Evolutionary conservation across 2,329 filamentous ascomycete species (phyloP).

Genomic region (Claviceps pazoutovae): DNA sequence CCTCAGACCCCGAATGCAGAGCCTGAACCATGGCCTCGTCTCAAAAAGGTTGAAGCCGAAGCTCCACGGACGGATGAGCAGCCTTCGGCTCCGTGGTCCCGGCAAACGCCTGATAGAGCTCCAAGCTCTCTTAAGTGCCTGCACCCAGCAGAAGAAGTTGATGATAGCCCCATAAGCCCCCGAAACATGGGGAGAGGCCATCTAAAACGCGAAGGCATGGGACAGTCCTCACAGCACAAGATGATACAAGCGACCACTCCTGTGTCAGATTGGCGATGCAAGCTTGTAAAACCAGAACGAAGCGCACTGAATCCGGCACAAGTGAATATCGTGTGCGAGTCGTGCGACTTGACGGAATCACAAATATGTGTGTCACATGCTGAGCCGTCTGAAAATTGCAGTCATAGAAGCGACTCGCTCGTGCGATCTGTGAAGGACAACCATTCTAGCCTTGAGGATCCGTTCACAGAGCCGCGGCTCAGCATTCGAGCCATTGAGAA

Average conservation of each 20-base stretch:
- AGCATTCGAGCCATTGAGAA: slow-evolving; percentile 16
- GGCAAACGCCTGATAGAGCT: slow-evolving; percentile 3
- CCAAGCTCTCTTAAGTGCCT: background rate
- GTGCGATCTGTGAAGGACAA: background rate
- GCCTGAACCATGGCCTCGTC: slow-evolving; percentile 8
- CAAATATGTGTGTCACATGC: background rate
- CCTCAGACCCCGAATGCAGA: background rate
- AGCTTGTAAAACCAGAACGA: background rate
- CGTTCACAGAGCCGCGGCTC: slow-evolving; percentile 9
- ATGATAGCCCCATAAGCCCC: background rate
- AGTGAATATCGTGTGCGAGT: slow-evolving; percentile 2
- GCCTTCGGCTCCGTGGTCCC: slow-evolving; percentile 3
- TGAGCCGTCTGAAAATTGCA: background rate
- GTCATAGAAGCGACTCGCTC: slow-evolving; percentile 1
- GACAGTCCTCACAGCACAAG: background rate
- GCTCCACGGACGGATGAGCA: background rate
- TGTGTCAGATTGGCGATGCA: slow-evolving; percentile 7
- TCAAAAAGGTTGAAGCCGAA: slow-evolving; percentile 3
- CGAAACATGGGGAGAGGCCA: background rate
- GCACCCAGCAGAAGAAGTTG: background rate
- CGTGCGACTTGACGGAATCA: slow-evolving; percentile 6
- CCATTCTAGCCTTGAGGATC: slow-evolving; percentile 1
- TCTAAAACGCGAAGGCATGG: background rate
- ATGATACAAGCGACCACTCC: slow-evolving; percentile 2
- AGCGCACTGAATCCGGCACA: background rate